Conservation (phyloP, 257 asterid species). For the Cordia subcordata region DNA sequence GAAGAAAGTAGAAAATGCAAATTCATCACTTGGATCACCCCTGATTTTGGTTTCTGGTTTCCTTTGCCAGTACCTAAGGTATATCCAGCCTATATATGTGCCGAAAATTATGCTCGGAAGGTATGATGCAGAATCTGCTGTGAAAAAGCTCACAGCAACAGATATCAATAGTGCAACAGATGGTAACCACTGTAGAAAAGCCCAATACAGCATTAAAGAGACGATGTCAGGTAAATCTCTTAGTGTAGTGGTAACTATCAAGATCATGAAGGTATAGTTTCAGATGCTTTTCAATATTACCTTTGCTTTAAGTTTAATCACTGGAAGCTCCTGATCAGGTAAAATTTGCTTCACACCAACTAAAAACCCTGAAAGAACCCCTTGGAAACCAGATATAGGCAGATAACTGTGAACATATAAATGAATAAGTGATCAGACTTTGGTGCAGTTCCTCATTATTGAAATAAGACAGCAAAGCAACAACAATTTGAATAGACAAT, state of each 20-base stretch:
- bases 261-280: neutral
- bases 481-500: neutral
- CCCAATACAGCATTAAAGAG: constrained; percentile 13
- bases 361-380: constrained; percentile 78
- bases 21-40: constrained; percentile 97
- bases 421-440: constrained; percentile 9
- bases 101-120: constrained; percentile 80
- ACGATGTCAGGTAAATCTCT: constrained; percentile 12
- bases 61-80: constrained; percentile 86
- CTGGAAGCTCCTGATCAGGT: constrained; percentile 81
- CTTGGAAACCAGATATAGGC: constrained; percentile 94
- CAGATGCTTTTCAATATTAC: constrained; percentile 28
- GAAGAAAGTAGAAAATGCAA: constrained; percentile 75
- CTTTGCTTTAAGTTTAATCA: constrained; percentile 68
- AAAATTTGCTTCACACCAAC: constrained; percentile 87
- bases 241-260: neutral
- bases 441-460: constrained; percentile 6
- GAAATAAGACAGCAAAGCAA: constrained; percentile 8
- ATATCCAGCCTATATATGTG: constrained; percentile 83
- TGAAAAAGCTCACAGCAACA: constrained; percentile 60
- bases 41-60: constrained; percentile 65
- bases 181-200: constrained; percentile 87
- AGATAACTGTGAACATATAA: constrained; percentile 45
- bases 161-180: constrained; percentile 61
- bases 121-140: constrained; percentile 57